Evolutionary conservation across 176 grass and related monocot genomes (phyloP).

Genomic region (Ensete ventricosum): DNA sequence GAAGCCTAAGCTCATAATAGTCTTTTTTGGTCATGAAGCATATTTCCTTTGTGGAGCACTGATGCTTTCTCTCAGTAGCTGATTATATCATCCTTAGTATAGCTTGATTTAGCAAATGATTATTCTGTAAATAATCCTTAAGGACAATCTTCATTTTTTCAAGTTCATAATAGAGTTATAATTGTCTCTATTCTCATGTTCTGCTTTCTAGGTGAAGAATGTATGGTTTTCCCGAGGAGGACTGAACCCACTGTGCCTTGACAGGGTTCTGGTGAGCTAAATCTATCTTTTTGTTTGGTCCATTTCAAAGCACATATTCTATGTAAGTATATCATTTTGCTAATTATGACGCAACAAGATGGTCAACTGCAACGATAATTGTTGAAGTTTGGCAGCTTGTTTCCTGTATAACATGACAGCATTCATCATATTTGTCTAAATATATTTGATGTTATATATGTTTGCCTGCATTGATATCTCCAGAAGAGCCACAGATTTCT

Average conservation of each 20-base stretch:
- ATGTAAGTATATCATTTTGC: background rate
- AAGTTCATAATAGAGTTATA: background rate
- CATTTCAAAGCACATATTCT: background rate
- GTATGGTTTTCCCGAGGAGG: constrained; percentile 45
- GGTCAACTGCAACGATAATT: background rate
- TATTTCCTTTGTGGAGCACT: background rate
- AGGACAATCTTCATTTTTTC: no score
- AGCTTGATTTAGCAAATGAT: background rate
- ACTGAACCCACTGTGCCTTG: constrained; percentile 50
- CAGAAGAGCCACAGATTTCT: no score
- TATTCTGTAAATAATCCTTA: background rate
- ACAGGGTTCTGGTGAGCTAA: constrained; percentile 48
- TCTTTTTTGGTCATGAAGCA: background rate
- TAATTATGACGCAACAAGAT: background rate
- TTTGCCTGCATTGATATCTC: no score
- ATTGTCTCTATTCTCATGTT: background rate
- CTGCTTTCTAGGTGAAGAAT: constrained; percentile 35
- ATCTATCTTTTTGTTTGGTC: background rate
- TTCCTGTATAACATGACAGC: background rate
- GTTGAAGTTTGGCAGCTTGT: background rate
- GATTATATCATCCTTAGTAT: background rate
- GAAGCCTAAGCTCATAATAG: background rate
- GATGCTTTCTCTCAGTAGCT: background rate
- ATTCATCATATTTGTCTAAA: background rate
- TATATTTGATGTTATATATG: no score